phyloP scores from a whole-genome alignment of 1,284 basidiomycete species.

The Hymenochaete sp. region DNA sequence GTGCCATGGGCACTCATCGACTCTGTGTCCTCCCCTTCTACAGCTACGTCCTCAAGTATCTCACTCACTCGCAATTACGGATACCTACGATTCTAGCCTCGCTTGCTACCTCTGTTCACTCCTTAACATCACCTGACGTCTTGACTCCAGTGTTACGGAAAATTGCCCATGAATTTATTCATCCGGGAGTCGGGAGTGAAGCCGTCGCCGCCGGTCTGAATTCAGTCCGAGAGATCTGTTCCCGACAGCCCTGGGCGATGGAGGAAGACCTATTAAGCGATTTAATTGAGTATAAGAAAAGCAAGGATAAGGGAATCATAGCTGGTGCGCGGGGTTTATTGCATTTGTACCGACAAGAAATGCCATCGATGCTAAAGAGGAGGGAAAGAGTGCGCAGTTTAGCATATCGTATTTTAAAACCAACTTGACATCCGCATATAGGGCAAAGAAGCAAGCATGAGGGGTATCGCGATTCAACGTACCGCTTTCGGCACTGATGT shows the following conservation, averaged over 20 bases:
- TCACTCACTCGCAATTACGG: conserved; percentile 87
- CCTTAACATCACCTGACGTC: conserved; percentile 90
- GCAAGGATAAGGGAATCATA: conserved; percentile 89
- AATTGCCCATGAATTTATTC: conserved; percentile 92
- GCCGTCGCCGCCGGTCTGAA: conserved; percentile 96
- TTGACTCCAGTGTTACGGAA: conserved; percentile 87
- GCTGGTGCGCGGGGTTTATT: conserved; percentile 83
- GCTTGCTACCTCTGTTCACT: conserved; percentile 93
- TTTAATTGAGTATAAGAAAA: conserved; percentile 91
- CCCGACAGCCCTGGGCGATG: conserved; percentile 95
- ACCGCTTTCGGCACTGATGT: conserved; percentile 75
- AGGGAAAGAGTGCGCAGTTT: conserved; percentile 63
- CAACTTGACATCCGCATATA: too few species aligned
- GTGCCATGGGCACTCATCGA: conserved; percentile 91
- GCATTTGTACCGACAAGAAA: conserved; percentile 93
- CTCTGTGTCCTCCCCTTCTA: conserved; percentile 95
- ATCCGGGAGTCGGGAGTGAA: conserved; percentile 93
- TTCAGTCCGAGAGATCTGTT: conserved; percentile 87
- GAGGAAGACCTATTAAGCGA: conserved; percentile 89
- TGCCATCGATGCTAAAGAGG: conserved; percentile 86
- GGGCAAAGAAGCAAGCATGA: conserved; percentile 82
- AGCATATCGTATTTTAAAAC: too few species aligned
- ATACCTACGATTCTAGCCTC: conserved; percentile 93
- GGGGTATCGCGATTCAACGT: conserved; percentile 43
- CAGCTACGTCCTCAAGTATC: conserved; percentile 92